Evolutionary conservation across 176 grass and related monocot genomes (phyloP).

Genomic region (Ensete glaucum): DNA sequence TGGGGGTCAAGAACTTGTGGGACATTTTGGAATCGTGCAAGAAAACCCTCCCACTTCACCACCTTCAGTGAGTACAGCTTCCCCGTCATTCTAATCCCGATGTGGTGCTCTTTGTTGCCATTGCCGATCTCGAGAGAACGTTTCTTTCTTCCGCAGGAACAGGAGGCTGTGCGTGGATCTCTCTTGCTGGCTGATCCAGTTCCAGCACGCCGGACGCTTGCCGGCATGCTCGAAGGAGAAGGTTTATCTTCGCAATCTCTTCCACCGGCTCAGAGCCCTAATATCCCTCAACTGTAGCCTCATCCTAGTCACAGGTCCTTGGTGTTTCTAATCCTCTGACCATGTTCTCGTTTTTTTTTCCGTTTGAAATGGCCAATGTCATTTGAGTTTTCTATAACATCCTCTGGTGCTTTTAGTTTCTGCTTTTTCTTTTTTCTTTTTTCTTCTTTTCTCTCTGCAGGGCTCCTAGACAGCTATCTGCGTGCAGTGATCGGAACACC

Average conservation of each 20-base stretch:
- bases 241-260: conserved; percentile 74
- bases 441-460: background rate
- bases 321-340: background rate
- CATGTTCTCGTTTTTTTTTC: too few species aligned
- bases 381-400: too few species aligned
- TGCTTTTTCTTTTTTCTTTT: background rate
- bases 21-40: conserved; percentile 98
- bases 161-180: conserved; percentile 95
- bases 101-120: background rate
- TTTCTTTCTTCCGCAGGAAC: conserved; percentile 35
- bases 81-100: background rate
- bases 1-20: conserved; percentile 92
- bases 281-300: conserved; percentile 86
- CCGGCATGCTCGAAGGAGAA: conserved; percentile 51
- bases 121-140: background rate
- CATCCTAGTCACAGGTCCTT: conserved; percentile 63
- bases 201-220: conserved; percentile 40
- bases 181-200: conserved; percentile 84
- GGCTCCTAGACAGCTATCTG: background rate
- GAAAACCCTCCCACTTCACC: conserved; percentile 80
- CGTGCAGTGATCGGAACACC: too few species aligned
- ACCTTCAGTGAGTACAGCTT: conserved; percentile 57
- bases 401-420: too few species aligned
- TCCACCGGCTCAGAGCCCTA: conserved; percentile 85
- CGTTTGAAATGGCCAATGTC: too few species aligned